A percentile compares a stretch with the other conserved stretches of the same genome.
Evolutionary conservation across 768 basidiomycete species (phyloP).

Genomic region (Xerocomus potaroensis): DNA sequence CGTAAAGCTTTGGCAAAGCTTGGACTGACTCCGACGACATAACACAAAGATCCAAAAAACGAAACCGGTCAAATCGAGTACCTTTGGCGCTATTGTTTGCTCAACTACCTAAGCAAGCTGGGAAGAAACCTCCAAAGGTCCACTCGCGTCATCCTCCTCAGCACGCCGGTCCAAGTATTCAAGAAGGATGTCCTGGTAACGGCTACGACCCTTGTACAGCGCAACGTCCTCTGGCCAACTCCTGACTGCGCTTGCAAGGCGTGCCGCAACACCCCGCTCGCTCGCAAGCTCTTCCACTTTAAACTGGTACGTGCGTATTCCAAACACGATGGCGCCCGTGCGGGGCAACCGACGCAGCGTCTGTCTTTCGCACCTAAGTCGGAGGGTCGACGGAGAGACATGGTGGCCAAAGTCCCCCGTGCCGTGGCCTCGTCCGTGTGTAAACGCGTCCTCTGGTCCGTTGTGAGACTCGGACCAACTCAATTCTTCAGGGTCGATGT

Average conservation of each 20-base stretch:
- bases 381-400: slow-evolving; percentile 41
- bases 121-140: too few relatives aligned
- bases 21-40: too few relatives aligned
- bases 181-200: slow-evolving; percentile 23
- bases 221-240: slow-evolving; percentile 68
- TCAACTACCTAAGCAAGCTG: too few relatives aligned
- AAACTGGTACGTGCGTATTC: slow-evolving; percentile 63
- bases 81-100: too few relatives aligned
- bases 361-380: slow-evolving; percentile 65
- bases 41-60: too few relatives aligned
- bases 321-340: slow-evolving; percentile 67
- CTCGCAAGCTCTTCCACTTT: slow-evolving; percentile 47
- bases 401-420: slow-evolving; percentile 1
- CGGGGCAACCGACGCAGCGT: slow-evolving; percentile 60
- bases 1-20: too few relatives aligned
- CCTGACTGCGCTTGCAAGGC: slow-evolving; percentile 61
- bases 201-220: slow-evolving; percentile 22
- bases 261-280: slow-evolving; percentile 58
- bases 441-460: slow-evolving; percentile 50
- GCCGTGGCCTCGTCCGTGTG: slow-evolving; percentile 20
- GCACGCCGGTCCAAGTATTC: slow-evolving; percentile 24
- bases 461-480: slow-evolving; percentile 55
- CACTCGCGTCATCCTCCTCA: slow-evolving; percentile 14
- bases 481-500: slow-evolving; percentile 62
- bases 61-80: too few relatives aligned